Conservation (phyloP, 148 eudicot genomes). For the Pharnaceum exiguum region DNA sequence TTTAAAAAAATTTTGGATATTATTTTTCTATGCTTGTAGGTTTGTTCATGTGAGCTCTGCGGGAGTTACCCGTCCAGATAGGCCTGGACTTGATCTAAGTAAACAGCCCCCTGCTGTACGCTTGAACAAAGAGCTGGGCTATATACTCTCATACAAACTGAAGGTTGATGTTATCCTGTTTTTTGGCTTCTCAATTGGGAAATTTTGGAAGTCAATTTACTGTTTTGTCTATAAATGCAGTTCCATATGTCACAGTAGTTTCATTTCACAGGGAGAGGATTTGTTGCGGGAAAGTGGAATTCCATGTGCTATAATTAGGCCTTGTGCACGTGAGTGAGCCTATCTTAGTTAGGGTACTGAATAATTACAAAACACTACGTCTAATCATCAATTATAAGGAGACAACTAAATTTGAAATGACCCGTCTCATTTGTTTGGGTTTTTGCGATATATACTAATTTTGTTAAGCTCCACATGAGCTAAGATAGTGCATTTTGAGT, state of each 20-base stretch:
- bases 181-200: not conserved
- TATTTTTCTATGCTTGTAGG: conserved; percentile 27
- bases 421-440: too few relatives aligned
- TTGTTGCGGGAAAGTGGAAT: conserved; percentile 83
- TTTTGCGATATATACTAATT: too few relatives aligned
- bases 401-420: conserved; percentile 76
- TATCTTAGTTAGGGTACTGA: conserved; percentile 93
- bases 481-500: too few relatives aligned
- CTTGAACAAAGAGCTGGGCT: conserved; percentile 86
- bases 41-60: conserved; percentile 96
- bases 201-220: not conserved
- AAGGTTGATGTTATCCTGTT: conserved; percentile 45
- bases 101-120: conserved; percentile 99
- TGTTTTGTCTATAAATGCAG: not conserved
- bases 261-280: conserved; percentile 76
- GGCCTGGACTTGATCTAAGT: conserved; percentile 94
- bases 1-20: too few relatives aligned
- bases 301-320: conserved; percentile 86
- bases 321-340: conserved; percentile 99
- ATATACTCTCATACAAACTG: conserved; percentile 83
- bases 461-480: too few relatives aligned
- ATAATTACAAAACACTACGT: too few relatives aligned
- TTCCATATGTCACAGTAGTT: not conserved
- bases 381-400: too few relatives aligned
- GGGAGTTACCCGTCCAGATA: conserved; percentile 90